Evolutionary conservation across 192 early-diverging fungal genomes (phyloP), one percentile per base, ranked within the genome.

Genomic region (Podila epigama): DNA sequence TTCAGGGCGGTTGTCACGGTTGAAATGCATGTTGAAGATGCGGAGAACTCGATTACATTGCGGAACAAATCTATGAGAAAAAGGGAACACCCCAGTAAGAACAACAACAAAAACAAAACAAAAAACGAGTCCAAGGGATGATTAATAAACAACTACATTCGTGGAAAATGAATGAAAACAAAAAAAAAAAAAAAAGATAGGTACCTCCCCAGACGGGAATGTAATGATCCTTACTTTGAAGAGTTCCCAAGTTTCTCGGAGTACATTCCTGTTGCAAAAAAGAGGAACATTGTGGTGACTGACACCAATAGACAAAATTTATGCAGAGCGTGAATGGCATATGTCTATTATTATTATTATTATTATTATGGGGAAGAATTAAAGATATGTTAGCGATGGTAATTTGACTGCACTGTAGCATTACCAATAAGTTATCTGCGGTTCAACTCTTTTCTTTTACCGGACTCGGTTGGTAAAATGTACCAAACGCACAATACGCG

Each of bases 11-110:
- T 79, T 82, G 35, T 75, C 82, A 3, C 73, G 66, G 50, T 83
- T 84, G 48, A 88, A 88, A 48, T 86, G 80, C 65, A 88, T 72
- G 48, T 88, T 85, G 59, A 85, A 88, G 28, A 80, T 81, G n/a
- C 81, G 60, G 35, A 88, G 68, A 13, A 83, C 83, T 37, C 84
- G 79, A 42, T 88, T 88, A 33, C 85, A 86, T 28, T 86, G 87
- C 35, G 87, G 87, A 22, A 88, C 83, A 63, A 85, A 88, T 68
- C 87, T 88, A 62, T 3, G 31, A 37, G 27, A 8, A 15, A n/a
- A n/a, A n/a, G n/a, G n/a, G n/a, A n/a, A n/a, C n/a, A n/a, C n/a
- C n/a, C n/a, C n/a, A n/a, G n/a, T n/a, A n/a, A 34, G 35, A 50
- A 32, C 15, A 15, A 69, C 0, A 27, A 12, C n/a, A 56, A 50